Base-by-base conservation (phyloP, 2,329 filamentous ascomycete genomes). In the Metarhizium anisopliae region DNA sequence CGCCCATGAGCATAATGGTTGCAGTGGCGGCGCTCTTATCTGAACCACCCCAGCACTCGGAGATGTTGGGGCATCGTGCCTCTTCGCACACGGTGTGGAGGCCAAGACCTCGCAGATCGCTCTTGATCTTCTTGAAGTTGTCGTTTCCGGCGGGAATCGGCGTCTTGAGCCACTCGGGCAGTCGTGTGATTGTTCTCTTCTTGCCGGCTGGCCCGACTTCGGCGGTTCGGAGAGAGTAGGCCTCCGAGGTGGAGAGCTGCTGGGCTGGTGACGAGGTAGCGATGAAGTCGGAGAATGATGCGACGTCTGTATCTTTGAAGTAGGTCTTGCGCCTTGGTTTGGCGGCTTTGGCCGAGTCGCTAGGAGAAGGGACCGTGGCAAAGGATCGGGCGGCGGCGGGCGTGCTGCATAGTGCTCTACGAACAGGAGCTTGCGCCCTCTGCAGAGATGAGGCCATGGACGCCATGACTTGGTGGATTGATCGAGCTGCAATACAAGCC, bases 1-100 rank as follows among this genome's bases (percentile, higher is more conserved):
- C 94, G 61, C 94, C 94, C 92, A 97, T 97, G 51, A 99, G 77
- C 94, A 99, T 99, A 72, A 99, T 97, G 11, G 94, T 99, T 2
- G 94, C 94, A 36, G 94, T 99, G 4, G 94, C 94, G 30, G 90
- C 87, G 61, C 84, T 86, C 76, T 96, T 96, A 70, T 87, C 84
- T 67, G 80, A 84, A 38, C 94, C 94, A 59, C 94, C 94, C 94
- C 94, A 99, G 77, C 94, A 99, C 70, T 97, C 93, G 60, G 88
- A 91, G 59, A 99, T 96, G 72, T 99, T 99, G 59, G 94, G 94
- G 72, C 94, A 99, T 61, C 91, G 84, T 1, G 94, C 94, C 75
- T 99, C 94, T 74, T 99, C 94, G 72, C 94, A 99, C 16, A 99
- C 94, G 4, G 94, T 99, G 72, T 96, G 92, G 56, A 99, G 77